Base-by-base conservation (phyloP, 2,329 filamentous ascomycete genomes). In the Coniochaeta sp. region DNA sequence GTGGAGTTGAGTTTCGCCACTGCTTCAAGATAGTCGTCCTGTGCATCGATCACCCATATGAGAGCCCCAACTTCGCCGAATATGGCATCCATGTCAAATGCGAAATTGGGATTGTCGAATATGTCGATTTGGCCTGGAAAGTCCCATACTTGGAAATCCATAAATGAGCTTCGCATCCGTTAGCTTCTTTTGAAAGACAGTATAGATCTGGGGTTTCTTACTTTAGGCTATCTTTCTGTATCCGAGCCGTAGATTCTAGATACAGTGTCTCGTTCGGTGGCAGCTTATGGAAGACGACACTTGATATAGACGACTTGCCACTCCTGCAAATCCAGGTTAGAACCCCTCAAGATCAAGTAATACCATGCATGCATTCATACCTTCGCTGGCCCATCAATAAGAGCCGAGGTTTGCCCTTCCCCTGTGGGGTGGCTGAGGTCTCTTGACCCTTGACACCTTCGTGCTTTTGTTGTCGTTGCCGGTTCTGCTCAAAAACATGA, bases 91-190 rank as follows among this genome's bases (percentile, higher is more conserved):
- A 95, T 89, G 72, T 98, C 93, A 69, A 96, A 96, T 47, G 86
- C 89, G 69, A 96, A 96, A 56, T 86, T 89, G 4, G 91, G 88
- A 69, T 95, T 91, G 62, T 96, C 88, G 68, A 96, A 96, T 60
- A 86, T 80, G 76, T 97, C 91, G 65, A 98, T 86, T 75, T 98
- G 93, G 26, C 93, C 93, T 1, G 95, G 95, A 61, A 99, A 93
- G 72, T 99, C 95, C 90, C 93, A 97, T 56, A 97, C 91, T 76
- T 98, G 93, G 67, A 98, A 97, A 72, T 98, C 93, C 92, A 98
- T 97, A 72, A 99, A 98, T 3, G 95, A 98, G 67, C 92, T 97
- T 61, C 19, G 50, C 17, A 6, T 19, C 24, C 14, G 63, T 72
- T 36, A 70, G 68, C 55, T 62, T n/a, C n/a, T n/a, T n/a, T n/a